Evolutionary conservation across 208 protist species (phyloP).

Genomic region (Endotrypanum monterogeii): DNA sequence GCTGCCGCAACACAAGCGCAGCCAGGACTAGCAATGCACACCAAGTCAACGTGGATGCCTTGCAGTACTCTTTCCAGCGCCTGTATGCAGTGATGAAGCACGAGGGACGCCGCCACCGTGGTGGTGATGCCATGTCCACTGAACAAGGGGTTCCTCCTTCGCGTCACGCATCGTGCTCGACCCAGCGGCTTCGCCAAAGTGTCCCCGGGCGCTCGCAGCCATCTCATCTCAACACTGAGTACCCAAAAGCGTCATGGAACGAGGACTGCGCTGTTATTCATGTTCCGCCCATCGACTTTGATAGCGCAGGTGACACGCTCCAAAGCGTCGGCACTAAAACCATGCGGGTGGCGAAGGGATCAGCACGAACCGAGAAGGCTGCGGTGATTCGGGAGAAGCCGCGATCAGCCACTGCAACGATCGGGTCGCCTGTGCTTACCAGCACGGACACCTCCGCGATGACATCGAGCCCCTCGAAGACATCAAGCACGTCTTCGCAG

Average conservation of each 20-base stretch:
- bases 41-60: neutral
- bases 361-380: neutral
- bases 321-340: neutral
- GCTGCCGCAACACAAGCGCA: neutral
- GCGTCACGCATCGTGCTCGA: neutral
- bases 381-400: neutral
- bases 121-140: neutral
- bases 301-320: neutral
- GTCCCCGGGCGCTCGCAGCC: neutral
- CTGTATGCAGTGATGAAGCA: slow-evolving; percentile 9
- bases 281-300: slow-evolving; percentile 14
- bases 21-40: neutral
- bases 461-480: slow-evolving; percentile 20
- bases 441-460: slow-evolving; percentile 32
- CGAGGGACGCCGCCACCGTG: slow-evolving; percentile 1
- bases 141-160: neutral
- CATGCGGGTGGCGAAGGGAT: neutral
- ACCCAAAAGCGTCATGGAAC: neutral
- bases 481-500: slow-evolving; percentile 11
- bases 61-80: slow-evolving; percentile 9
- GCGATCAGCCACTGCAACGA: neutral
- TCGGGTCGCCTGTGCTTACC: slow-evolving; percentile 1
- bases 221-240: neutral
- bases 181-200: neutral
- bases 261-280: neutral